These are phyloP conservation scores for Coemansia sp. DNA, from an alignment of 192 early-diverging fungal genomes.

Conservation along the genomic window DNA sequence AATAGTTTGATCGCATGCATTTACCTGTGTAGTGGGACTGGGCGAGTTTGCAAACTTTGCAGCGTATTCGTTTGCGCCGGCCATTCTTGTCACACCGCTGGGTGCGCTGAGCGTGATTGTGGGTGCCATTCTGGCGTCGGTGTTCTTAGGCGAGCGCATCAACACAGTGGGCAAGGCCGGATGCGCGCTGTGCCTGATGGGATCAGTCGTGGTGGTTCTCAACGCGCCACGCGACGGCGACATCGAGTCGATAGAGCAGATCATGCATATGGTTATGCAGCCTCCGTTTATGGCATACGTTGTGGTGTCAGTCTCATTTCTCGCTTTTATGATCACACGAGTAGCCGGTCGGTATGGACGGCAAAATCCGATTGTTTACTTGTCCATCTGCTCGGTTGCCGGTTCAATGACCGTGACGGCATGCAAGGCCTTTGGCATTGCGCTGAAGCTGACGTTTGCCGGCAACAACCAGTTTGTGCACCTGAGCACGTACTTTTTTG, in stretches of 20 bases:
- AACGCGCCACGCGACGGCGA: constrained; percentile 83
- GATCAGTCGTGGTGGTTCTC: constrained; percentile 82
- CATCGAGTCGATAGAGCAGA: constrained; percentile 80
- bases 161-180: constrained; percentile 82
- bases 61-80: constrained; percentile 94
- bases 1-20: not conserved
- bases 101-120: constrained; percentile 89
- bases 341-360: constrained; percentile 81
- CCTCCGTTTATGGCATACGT: constrained; percentile 84
- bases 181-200: constrained; percentile 86
- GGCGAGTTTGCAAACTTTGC: constrained; percentile 95
- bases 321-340: constrained; percentile 76
- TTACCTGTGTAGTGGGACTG: constrained; percentile 68
- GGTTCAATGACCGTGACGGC: constrained; percentile 92
- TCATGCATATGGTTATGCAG: constrained; percentile 75
- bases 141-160: constrained; percentile 87
- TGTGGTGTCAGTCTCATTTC: constrained; percentile 62
- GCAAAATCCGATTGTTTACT: constrained; percentile 79
- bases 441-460: constrained; percentile 87
- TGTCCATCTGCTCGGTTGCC: constrained; percentile 95
- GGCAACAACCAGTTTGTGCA: constrained; percentile 91
- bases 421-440: constrained; percentile 92
- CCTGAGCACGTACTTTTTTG: constrained; percentile 87
- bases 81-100: constrained; percentile 92
- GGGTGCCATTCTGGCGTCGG: constrained; percentile 80